Evolutionary conservation across 371 early-diverging fungal species (phyloP), one percentile per base, ranked within the genome.

Genomic region (Zychaea mexicana): DNA sequence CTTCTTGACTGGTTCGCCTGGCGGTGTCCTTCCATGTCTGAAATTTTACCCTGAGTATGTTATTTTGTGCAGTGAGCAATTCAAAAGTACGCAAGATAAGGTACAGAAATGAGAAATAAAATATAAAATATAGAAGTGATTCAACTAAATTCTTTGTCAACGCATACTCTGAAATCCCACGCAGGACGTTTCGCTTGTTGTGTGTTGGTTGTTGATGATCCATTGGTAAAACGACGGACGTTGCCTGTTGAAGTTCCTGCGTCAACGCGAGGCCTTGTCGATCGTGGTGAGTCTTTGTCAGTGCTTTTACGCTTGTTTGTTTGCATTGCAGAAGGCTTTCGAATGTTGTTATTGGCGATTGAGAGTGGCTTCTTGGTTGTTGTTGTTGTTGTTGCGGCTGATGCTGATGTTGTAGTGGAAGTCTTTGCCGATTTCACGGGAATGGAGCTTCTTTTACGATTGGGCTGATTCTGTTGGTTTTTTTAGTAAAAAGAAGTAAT

Each of bases 11-110:
- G 53, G 47, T 62, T 63, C 2, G 27, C 49, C 17, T 58, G 28
- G 1, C 42, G 8, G 27, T 39, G n/a, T 0, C 57, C 52, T 49
- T 67, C 67, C 67, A 67, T 67, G 31, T 67, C 67, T 4, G 53
- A 53, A 32, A 62, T 57, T 55, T 61, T 66, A 1, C 61, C 57
- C 66, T 66, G 39, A n/a, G n/a, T n/a, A n/a, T n/a, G n/a, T n/a
- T n/a, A n/a, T n/a, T n/a, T n/a, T n/a, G n/a, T n/a, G n/a, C n/a
- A n/a, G n/a, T n/a, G n/a, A n/a, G n/a, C n/a, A n/a, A n/a, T n/a
- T n/a, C n/a, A n/a, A n/a, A n/a, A n/a, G n/a, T n/a, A n/a, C n/a
- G n/a, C n/a, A n/a, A n/a, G n/a, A n/a, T n/a, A n/a, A n/a, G n/a
- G n/a, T n/a, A n/a, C n/a, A n/a, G n/a, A n/a, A n/a, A n/a, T n/a